Percentiles rank a stretch among this genome's conserved stretches.
Evolutionary conservation across 441 rosid species (phyloP).

Genomic region (Aquilaria agallochum): DNA sequence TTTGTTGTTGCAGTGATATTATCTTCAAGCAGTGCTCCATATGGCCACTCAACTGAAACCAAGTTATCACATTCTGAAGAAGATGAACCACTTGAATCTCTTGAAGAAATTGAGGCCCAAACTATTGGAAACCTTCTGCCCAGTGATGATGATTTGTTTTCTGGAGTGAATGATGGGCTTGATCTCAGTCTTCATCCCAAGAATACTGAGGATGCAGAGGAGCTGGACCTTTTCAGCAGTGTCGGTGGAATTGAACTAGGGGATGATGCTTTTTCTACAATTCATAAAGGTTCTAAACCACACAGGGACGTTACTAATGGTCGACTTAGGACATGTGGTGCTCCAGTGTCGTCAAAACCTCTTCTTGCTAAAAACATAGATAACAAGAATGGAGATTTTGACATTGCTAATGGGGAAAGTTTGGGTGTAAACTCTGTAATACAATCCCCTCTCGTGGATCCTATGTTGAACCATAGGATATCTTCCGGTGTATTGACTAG

Average conservation of each 20-base stretch:
- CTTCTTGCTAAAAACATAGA: constrained; percentile 61
- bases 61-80: constrained; percentile 43
- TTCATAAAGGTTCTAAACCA: constrained; percentile 29
- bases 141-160: constrained; percentile 58
- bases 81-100: constrained; percentile 49
- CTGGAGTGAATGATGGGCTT: constrained; percentile 51
- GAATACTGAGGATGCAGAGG: constrained; percentile 47
- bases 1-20: constrained; percentile 46
- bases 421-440: constrained; percentile 29
- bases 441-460: constrained; percentile 30
- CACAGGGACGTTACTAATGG: constrained; percentile 30
- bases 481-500: constrained; percentile 48
- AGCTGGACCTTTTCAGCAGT: constrained; percentile 56
- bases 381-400: constrained; percentile 57
- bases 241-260: constrained; percentile 77
- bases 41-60: constrained; percentile 43
- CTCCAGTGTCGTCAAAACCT: constrained; percentile 45
- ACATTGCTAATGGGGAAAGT: constrained; percentile 28
- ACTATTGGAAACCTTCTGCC: constrained; percentile 79
- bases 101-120: constrained; percentile 65
- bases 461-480: constrained; percentile 38
- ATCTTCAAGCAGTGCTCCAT: constrained; percentile 30
- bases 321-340: constrained; percentile 26
- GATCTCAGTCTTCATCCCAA: constrained; percentile 24
- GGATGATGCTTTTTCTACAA: constrained; percentile 29